phyloP scores from a whole-genome alignment of 495 filamentous ascomycete species.

The Niebla homalea region DNA sequence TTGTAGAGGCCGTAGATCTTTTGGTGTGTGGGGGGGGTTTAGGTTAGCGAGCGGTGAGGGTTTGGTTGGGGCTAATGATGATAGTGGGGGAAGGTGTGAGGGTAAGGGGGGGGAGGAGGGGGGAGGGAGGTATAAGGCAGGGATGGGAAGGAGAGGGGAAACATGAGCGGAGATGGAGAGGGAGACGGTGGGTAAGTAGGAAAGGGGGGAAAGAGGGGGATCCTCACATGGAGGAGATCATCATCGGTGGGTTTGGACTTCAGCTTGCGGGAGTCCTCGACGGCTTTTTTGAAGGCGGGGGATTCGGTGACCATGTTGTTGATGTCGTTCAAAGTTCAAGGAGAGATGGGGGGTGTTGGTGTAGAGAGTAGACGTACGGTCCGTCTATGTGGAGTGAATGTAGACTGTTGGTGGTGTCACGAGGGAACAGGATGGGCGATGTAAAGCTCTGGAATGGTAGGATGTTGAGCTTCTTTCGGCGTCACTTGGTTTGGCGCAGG shows the following conservation, averaged over 20 bases:
- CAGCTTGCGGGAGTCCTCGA: conserved; percentile 50
- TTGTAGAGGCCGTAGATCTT: conserved; percentile 52
- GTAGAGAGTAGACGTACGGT: background rate
- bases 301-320: conserved; percentile 13
- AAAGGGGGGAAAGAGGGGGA: background rate
- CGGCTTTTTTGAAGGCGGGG: conserved; percentile 30
- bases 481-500: too few species aligned
- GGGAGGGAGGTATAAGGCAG: too few species aligned
- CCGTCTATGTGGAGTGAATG: background rate
- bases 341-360: background rate
- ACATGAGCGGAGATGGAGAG: too few species aligned
- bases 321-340: background rate
- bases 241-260: conserved; percentile 34
- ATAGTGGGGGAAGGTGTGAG: too few species aligned
- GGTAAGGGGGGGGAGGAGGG: too few species aligned
- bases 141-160: too few species aligned
- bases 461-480: background rate
- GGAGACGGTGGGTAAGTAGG: background rate
- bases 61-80: too few species aligned
- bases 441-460: background rate
- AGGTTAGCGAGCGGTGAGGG: background rate
- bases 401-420: background rate
- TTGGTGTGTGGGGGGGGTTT: background rate
- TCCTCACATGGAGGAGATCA: conserved; percentile 45
- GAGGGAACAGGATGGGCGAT: background rate